Conservation (phyloP, 1,139 yeast genomes). For the Geotrichum histeridarum region DNA sequence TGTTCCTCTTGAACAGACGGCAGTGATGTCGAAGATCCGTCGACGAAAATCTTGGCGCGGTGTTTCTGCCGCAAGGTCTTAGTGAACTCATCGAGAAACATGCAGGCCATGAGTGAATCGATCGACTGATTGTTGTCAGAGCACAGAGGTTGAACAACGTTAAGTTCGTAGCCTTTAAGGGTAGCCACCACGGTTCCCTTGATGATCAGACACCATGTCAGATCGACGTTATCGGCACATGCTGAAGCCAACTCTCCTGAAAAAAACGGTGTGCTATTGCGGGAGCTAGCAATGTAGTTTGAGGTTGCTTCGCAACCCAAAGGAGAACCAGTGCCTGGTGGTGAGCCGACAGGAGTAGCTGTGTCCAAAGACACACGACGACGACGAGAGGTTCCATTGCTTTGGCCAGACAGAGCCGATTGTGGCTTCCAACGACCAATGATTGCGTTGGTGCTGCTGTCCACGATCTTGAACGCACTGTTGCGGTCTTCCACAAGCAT, state of each 20-base stretch:
- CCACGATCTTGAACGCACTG: constrained; percentile 1
- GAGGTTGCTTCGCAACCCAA: not conserved
- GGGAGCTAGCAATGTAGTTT: not conserved
- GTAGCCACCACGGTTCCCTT: constrained; percentile 10
- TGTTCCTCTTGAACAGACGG: constrained; percentile 2
- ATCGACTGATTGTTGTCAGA: not conserved
- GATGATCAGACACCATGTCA: constrained; percentile 10
- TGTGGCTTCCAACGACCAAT: constrained; percentile 9
- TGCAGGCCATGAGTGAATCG: not conserved
- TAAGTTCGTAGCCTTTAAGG: constrained; percentile 8
- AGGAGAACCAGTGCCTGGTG: not conserved
- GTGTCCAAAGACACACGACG: not conserved
- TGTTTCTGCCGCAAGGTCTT: constrained; percentile 6
- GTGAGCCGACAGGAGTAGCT: not conserved
- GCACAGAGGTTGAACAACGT: not conserved
- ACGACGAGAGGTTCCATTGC: not conserved
- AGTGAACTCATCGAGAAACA: constrained; percentile 8
- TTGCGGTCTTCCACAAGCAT: constrained; percentile 6
- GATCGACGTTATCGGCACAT: not conserved
- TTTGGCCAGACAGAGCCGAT: not conserved
- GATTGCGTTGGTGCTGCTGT: constrained; percentile 2
- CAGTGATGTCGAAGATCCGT: not conserved
- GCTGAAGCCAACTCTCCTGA: not conserved
- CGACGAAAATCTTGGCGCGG: not conserved
- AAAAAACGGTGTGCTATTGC: not conserved